Evolutionary conservation across 2,329 filamentous ascomycete species (phyloP).

Genomic region (Neonectria magnoliae): DNA sequence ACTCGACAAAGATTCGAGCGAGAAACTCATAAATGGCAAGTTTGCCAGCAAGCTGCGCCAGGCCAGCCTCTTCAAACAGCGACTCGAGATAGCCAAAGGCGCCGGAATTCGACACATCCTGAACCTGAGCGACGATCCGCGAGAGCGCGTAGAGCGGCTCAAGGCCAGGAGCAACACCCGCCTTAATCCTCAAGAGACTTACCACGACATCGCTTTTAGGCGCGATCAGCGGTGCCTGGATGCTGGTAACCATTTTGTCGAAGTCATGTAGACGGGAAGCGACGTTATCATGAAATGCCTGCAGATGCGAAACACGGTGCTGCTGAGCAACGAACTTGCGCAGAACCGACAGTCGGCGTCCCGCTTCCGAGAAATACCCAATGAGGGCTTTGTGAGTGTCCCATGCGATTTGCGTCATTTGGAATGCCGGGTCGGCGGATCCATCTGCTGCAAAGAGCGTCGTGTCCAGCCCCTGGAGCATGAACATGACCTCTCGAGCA

Average conservation of each 20-base stretch:
- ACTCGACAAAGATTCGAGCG: constrained; percentile 78
- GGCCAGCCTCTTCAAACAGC: constrained; percentile 75
- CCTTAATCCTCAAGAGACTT: constrained; percentile 72
- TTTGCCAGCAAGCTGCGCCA: constrained; percentile 76
- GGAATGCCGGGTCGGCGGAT: constrained; percentile 52
- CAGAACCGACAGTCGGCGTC: constrained; percentile 57
- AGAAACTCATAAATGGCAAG: constrained; percentile 69
- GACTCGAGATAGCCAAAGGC: constrained; percentile 82
- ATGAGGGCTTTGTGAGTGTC: constrained; percentile 61
- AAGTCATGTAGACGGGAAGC: constrained; percentile 66
- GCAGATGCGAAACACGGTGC: constrained; percentile 68
- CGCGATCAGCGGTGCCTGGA: constrained; percentile 70
- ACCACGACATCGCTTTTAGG: constrained; percentile 65
- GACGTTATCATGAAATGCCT: constrained; percentile 76
- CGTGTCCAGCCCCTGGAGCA: constrained; percentile 83
- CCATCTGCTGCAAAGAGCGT: constrained; percentile 69
- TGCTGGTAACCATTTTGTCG: constrained; percentile 64
- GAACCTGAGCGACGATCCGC: constrained; percentile 67
- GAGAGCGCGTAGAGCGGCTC: constrained; percentile 69
- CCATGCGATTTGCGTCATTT: constrained; percentile 60
- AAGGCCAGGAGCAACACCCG: constrained; percentile 64
- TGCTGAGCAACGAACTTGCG: constrained; percentile 54
- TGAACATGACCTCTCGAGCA: constrained; percentile 82
- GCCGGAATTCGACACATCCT: constrained; percentile 57
- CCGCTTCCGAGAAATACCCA: constrained; percentile 57